Percentiles rank a stretch among this genome's conserved stretches.
Conservation (phyloP, 345 rosid genomes). For the Ceriops decandra region DNA sequence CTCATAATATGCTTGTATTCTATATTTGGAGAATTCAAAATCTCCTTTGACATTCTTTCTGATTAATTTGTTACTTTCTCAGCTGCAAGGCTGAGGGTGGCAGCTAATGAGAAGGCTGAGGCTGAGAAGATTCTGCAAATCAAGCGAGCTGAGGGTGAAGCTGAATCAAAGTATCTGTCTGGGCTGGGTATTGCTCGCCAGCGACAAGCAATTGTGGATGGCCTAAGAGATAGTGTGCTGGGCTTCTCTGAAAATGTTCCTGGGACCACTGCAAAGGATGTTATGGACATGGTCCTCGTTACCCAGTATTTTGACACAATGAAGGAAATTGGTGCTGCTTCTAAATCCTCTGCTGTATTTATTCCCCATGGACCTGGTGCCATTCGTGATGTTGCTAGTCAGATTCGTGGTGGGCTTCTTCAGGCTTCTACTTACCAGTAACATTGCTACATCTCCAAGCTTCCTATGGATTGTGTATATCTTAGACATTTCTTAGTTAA, state of each 20-base stretch:
- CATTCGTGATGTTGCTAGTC: slow-evolving; percentile 9
- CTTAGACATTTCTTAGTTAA: background rate
- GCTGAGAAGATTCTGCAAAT: slow-evolving; percentile 21
- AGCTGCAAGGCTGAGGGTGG: slow-evolving; percentile 18
- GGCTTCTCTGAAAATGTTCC: slow-evolving; percentile 15
- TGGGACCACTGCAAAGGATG: slow-evolving; percentile 12
- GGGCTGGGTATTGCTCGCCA: slow-evolving; percentile 14
- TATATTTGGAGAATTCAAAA: background rate
- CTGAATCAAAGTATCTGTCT: slow-evolving; percentile 14
- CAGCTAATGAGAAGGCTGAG: slow-evolving; percentile 19
- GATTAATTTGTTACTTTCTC: background rate
- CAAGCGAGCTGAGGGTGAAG: slow-evolving; percentile 20
- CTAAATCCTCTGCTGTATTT: slow-evolving; percentile 6
- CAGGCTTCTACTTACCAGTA: slow-evolving; percentile 10
- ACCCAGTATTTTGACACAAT: slow-evolving; percentile 12
- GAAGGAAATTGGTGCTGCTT: slow-evolving; percentile 13
- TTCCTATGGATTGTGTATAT: background rate
- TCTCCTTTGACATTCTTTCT: background rate
- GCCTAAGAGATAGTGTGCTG: slow-evolving; percentile 9
- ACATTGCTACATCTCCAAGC: slow-evolving; percentile 4
- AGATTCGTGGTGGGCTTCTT: slow-evolving; percentile 14
- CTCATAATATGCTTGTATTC: too few relatives aligned
- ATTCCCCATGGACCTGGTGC: slow-evolving; percentile 19
- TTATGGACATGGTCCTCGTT: slow-evolving; percentile 12
- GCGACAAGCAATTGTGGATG: slow-evolving; percentile 17